phyloP scores from a whole-genome alignment of 2,329 filamentous ascomycete genomes.

The Claviceps africana region DNA sequence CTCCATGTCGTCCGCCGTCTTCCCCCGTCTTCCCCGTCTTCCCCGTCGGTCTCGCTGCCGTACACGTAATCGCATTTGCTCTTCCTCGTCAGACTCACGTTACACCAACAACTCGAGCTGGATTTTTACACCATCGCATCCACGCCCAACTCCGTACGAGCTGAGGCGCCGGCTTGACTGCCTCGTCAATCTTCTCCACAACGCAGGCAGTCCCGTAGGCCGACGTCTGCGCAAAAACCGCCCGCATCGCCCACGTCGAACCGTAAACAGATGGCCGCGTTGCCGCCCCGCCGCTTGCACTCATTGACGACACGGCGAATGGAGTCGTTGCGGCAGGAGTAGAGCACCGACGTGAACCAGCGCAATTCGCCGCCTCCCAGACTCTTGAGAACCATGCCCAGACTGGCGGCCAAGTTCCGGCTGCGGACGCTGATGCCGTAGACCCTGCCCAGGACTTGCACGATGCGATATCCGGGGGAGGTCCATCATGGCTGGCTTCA shows the following conservation, averaged over 20 bases:
- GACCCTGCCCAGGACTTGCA: conserved; percentile 42
- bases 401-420: conserved; percentile 42
- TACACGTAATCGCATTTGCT: background rate
- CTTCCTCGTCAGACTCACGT: background rate
- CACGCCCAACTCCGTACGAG: conserved; percentile 5
- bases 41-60: background rate
- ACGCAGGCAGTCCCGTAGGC: conserved; percentile 46
- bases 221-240: conserved; percentile 43
- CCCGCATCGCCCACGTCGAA: conserved; percentile 43
- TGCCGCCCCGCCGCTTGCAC: conserved; percentile 42
- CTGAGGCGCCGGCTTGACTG: conserved; percentile 14
- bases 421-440: conserved; percentile 43
- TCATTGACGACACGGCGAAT: conserved; percentile 40
- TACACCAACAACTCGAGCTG: background rate
- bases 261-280: conserved; percentile 44
- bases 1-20: background rate
- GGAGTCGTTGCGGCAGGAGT: conserved; percentile 45
- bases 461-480: conserved; percentile 46
- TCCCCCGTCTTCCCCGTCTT: background rate
- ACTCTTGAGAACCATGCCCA: conserved; percentile 43
- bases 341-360: conserved; percentile 46
- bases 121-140: background rate
- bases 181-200: conserved; percentile 38
- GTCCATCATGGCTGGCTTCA: conserved; percentile 41
- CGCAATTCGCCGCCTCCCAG: conserved; percentile 44